Evolutionary conservation across 202 grass and related monocot genomes (phyloP).

Genomic region (Digitaria exilis): DNA sequence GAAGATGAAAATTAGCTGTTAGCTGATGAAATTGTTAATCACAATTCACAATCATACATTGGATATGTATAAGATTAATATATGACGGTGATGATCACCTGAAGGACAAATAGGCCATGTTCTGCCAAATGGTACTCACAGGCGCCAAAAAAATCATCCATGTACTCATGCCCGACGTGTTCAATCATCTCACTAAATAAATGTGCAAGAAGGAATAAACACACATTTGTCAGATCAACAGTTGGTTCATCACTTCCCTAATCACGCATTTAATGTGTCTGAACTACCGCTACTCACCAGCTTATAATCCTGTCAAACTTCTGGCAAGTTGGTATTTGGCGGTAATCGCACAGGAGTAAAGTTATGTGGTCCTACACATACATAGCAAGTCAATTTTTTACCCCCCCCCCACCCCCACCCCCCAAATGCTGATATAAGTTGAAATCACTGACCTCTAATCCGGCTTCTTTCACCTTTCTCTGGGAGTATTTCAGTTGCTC

Average conservation of each 20-base stretch:
- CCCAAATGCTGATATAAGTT: no score
- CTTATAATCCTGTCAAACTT: no score
- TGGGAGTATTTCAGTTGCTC: neutral
- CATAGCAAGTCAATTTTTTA: neutral
- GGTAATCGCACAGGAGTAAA: neutral
- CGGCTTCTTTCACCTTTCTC: constrained; percentile 14
- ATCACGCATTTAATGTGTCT: neutral
- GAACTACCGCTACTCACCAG: neutral
- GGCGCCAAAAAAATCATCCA: no score
- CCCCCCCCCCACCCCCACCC: no score
- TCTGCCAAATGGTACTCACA: constrained; percentile 65
- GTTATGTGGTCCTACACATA: neutral
- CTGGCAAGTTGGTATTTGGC: neutral
- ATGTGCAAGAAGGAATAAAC: neutral
- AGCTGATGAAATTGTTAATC: neutral
- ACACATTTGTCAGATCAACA: neutral
- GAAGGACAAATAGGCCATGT: constrained; percentile 69
- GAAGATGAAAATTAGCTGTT: neutral
- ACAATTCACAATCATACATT: neutral
- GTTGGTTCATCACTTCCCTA: neutral
- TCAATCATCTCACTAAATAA: constrained; percentile 5
- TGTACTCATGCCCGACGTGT: constrained; percentile 81
- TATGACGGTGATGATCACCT: constrained; percentile 40
- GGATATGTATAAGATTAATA: neutral
- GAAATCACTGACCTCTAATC: constrained; percentile 1